phyloP scores from a whole-genome alignment of 305 asterid species.

The Fraxinus velutina region DNA sequence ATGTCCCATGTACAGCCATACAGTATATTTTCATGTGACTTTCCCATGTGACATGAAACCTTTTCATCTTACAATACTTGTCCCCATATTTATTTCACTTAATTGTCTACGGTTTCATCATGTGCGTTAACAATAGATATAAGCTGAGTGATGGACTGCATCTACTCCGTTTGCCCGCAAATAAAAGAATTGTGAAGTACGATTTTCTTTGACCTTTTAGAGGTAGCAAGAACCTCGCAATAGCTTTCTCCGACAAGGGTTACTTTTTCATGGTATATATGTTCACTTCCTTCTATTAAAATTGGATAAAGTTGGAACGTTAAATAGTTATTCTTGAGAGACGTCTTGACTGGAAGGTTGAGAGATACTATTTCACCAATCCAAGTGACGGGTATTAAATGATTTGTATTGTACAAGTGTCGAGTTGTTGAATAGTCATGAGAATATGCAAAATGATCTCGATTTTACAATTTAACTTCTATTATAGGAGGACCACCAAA shows the following conservation, averaged over 20 bases:
- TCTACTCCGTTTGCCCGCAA: neutral
- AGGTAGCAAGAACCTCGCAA: neutral
- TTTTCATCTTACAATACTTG: neutral
- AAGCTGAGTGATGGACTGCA: neutral
- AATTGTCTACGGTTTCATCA: neutral
- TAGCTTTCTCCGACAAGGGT: neutral
- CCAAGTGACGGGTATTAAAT: too few relatives aligned
- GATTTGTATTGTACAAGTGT: too few relatives aligned
- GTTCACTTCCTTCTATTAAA: neutral
- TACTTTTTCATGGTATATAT: neutral
- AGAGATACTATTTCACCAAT: neutral
- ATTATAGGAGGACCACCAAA: conserved; percentile 20
- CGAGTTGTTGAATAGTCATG: neutral
- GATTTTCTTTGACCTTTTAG: neutral
- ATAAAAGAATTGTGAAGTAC: neutral
- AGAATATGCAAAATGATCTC: neutral
- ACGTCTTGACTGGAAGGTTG: too few relatives aligned
- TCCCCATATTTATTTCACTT: neutral
- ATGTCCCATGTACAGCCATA: conserved; percentile 5
- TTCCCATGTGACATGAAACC: neutral
- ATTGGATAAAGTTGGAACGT: too few relatives aligned
- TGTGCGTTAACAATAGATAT: too few relatives aligned
- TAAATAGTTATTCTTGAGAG: too few relatives aligned
- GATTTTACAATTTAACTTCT: neutral
- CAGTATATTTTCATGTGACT: neutral